phyloP scores from a whole-genome alignment of 495 filamentous ascomycete species.

The Daldinia loculata region DNA sequence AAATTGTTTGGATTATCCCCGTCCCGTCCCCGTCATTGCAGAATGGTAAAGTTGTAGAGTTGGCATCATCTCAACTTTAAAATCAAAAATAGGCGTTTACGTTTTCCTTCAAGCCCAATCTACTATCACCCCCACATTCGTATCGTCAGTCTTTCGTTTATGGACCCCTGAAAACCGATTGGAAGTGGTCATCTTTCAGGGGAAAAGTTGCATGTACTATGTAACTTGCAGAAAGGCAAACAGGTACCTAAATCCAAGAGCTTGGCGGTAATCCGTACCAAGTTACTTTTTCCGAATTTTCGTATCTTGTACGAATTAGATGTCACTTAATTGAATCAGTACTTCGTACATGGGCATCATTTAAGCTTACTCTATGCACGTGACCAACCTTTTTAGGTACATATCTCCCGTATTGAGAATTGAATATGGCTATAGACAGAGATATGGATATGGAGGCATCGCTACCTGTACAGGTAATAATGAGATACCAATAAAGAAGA shows the following conservation, averaged over 20 bases:
- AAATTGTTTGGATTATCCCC: not conserved
- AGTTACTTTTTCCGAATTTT: constrained; percentile 1
- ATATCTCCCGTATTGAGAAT: not conserved
- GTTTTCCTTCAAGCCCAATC: not conserved
- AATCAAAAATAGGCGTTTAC: constrained; percentile 2
- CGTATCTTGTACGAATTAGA: not conserved
- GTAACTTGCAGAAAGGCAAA: constrained; percentile 1
- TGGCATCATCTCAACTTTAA: constrained; percentile 31
- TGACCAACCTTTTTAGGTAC: not conserved
- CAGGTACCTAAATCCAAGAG: not conserved
- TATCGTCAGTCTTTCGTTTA: constrained; percentile 36
- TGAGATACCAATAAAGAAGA: not conserved
- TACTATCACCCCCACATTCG: constrained; percentile 24
- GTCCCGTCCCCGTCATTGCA: not conserved
- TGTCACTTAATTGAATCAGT: not conserved
- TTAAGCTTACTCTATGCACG: not conserved
- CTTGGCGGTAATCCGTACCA: not conserved
- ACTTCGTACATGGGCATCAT: not conserved
- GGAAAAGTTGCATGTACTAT: constrained; percentile 4
- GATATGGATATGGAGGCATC: not conserved
- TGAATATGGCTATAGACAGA: not conserved
- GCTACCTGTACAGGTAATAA: too few species aligned
- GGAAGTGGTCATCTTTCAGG: constrained; percentile 7
- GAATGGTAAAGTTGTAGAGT: not conserved
- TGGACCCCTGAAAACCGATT: constrained; percentile 10